Base-by-base conservation (phyloP, 192 early-diverging fungal genomes). In the Rhizoclosmatium globosum region DNA sequence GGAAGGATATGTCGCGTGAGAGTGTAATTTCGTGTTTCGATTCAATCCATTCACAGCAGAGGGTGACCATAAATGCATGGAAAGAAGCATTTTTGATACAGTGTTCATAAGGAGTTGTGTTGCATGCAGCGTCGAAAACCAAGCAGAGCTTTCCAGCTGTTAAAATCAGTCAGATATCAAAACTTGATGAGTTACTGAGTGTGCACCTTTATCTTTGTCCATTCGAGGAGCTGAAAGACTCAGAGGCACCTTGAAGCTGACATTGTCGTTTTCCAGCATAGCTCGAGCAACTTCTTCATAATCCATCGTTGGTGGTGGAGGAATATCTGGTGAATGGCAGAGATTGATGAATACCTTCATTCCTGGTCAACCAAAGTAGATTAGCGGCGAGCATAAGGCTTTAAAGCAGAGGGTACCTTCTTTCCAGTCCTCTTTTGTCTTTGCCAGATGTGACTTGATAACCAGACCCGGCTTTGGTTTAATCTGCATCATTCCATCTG, bases 91-190 rank as follows among this genome's bases (percentile, higher is more conserved):
- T 90, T 67, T 85, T 79, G 47, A 76, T 81, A 21, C 89, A 64
- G 47, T 92, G 86, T 60, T 83, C 69, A 47, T 80, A 87, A 41
- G 89, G 82, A 13, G 85, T 76, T 2, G 87, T 84, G 74, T 94
- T 85, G 43, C 94, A 82, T 50, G 91, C 91, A 23, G 90, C 91
- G 81, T 94, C 93, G 62, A 91, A 85, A 1, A 92, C 91, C 3
- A 92, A 74, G 64, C 86, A 89, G 6, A 64, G 45, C 38, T 81
- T 82, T 23, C 85, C 82, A 1, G 67, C 84, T 91, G 57, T 42
- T 42, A 41, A 38, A 45, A 47, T 42, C 4, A 21, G 4, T 44
- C 7, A 68, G 67, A 7, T 9, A 64, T 17, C 21, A 6, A 64
- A 64, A 64, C 6, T 7, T 17, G 61, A 64, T 17, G 21, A 64